Conservation (phyloP, 306 rosid genomes). For the Prunus campanulata region DNA sequence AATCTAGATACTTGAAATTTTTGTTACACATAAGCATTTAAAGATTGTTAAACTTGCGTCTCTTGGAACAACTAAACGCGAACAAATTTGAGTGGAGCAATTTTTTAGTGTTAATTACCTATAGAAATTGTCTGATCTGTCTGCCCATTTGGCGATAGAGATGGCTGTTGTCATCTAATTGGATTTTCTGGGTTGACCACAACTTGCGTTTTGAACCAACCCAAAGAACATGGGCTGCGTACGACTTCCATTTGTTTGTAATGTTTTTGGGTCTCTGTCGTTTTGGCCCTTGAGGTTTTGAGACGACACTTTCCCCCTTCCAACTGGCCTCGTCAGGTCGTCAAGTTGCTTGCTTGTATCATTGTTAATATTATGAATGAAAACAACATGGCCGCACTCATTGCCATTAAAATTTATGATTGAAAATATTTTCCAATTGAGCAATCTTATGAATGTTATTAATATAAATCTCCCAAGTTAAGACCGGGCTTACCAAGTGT, state of each 20-base stretch:
- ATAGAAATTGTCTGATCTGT: neutral
- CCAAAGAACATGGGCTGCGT: neutral
- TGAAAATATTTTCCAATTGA: neutral
- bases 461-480: neutral
- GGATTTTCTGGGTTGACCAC: neutral
- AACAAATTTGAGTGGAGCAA: too few species aligned
- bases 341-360: conserved; percentile 3
- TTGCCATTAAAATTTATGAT: neutral
- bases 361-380: neutral
- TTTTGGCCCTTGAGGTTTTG: conserved; percentile 9
- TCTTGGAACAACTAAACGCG: too few species aligned
- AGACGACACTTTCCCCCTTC: conserved; percentile 3
- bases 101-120: too few species aligned
- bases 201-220: neutral
- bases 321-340: neutral
- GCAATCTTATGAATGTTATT: neutral
- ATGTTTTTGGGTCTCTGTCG: neutral
- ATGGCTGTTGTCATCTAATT: neutral
- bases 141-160: neutral
- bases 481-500: neutral
- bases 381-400: neutral
- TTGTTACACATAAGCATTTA: too few species aligned
- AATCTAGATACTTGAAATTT: neutral
- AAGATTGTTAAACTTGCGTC: too few species aligned
- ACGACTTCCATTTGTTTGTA: neutral